Evolutionary conservation across 768 basidiomycete genomes (phyloP).

Genomic region (Amanita pallidorosea): DNA sequence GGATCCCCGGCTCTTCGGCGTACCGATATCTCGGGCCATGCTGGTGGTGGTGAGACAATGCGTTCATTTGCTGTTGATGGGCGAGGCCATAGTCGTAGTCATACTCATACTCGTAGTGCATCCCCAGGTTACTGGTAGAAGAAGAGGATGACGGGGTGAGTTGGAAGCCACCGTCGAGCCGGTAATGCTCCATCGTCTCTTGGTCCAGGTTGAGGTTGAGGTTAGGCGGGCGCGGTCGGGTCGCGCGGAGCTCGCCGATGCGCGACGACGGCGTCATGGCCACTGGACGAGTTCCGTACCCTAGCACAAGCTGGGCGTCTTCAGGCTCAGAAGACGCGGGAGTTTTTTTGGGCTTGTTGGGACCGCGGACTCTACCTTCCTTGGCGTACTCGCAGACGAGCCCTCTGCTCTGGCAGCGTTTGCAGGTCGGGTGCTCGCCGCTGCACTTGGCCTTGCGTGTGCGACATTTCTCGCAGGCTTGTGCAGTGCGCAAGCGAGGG

Average conservation of each 20-base stretch:
- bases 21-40: not conserved
- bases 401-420: constrained; percentile 49
- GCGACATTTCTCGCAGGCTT: constrained; percentile 70
- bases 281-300: constrained; percentile 8
- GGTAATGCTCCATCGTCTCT: constrained; percentile 9
- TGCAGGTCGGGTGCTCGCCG: constrained; percentile 60
- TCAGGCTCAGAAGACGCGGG: not conserved
- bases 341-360: constrained; percentile 41
- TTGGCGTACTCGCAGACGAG: constrained; percentile 57
- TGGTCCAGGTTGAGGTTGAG: constrained; percentile 20
- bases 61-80: not conserved
- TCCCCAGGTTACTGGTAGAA: no score
- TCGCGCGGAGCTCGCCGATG: no score
- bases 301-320: no score
- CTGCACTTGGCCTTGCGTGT: constrained; percentile 71
- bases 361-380: constrained; percentile 53
- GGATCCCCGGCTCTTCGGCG: no score
- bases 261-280: no score
- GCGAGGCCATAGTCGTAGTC: no score
- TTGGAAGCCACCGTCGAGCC: not conserved
- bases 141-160: no score
- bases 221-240: constrained; percentile 18
- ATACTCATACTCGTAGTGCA: no score
- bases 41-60: not conserved
- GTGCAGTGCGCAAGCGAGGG: constrained; percentile 55